Percentiles rank a stretch among this genome's conserved stretches.
Conservation (phyloP, 192 early-diverging fungal species). For the Pilobolus umbonatus region DNA sequence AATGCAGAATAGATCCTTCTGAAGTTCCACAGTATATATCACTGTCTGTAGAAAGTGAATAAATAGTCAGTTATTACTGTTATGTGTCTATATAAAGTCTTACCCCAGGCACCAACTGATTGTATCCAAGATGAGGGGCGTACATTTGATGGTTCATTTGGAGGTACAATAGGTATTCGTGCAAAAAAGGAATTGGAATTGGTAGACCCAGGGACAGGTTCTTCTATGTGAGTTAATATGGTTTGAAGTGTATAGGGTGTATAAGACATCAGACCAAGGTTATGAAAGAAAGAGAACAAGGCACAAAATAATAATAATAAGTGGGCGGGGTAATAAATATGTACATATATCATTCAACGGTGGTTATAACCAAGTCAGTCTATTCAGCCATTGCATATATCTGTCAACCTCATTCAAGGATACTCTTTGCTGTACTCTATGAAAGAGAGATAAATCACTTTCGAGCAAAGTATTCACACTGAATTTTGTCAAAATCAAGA, state of each 20-base stretch:
- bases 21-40: constrained; percentile 74
- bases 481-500: too few relatives aligned
- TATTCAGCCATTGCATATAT: too few relatives aligned
- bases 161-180: constrained; percentile 23
- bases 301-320: too few relatives aligned
- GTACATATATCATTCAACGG: too few relatives aligned
- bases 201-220: constrained; percentile 18
- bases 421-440: too few relatives aligned
- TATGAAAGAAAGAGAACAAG: background rate
- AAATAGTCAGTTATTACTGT: background rate
- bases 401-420: too few relatives aligned
- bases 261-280: constrained; percentile 28
- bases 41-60: constrained; percentile 45
- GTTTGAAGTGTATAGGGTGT: constrained; percentile 49
- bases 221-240: constrained; percentile 40
- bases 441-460: too few relatives aligned
- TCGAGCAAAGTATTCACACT: too few relatives aligned
- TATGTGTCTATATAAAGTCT: background rate
- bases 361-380: too few relatives aligned
- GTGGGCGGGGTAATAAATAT: too few relatives aligned
- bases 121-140: constrained; percentile 36
- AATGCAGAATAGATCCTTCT: constrained; percentile 68
- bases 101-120: constrained; percentile 50
- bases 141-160: constrained; percentile 10
- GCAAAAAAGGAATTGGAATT: constrained; percentile 20